Base-by-base conservation (phyloP, 176 grass and related monocot genomes). In the Thalia dealbata region DNA sequence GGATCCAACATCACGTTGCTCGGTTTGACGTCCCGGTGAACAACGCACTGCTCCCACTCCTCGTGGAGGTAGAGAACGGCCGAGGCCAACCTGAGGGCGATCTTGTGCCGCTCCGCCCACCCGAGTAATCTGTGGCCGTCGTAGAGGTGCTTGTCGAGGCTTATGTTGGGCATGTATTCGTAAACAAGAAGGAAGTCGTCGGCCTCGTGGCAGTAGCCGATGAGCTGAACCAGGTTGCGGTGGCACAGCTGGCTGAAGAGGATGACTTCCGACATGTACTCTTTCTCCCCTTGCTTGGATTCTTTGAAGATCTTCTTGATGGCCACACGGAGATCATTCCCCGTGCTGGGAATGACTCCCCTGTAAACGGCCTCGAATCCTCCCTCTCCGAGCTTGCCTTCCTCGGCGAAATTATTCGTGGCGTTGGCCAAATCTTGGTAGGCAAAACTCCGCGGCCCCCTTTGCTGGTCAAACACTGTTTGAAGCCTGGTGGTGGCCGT, bases 11-110 rank as follows among this genome's bases (percentile, higher is more conserved):
- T 38, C 32, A 38, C 32, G 32, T 38, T 38, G 32, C 32, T 38
- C 32, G 32, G 32, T 38, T 38, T 38, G 32, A 38, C 32, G 64
- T 3, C 86, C 82, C 6, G 54, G 71, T 1, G 62, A 50, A 96
- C 76, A 48, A 96, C 52, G 91, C 88, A 76, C 91, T 96, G 77
- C 89, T 89, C 59, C 88, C 92, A 81, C 91, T 96, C 48, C 32
- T 38, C 32, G 32, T 38, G 32, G 4, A 38, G 32, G 4, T 38
- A 38, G 32, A 38, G 32, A 1, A 38, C 1, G 3, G 32, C 32
- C 4, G 32, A 38, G 3, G 32, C 32, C 32, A 38, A 18, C 16
- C 55, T 15, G 1, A 22, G 2, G 0, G 55, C 55, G 10, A 59
- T 18, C 55, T 59, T 59, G 55, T 59, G 22, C 19, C 14, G 55